Evolutionary conservation across 2,329 filamentous ascomycete species (phyloP).

Genomic region (Paecilomyces niveus): DNA sequence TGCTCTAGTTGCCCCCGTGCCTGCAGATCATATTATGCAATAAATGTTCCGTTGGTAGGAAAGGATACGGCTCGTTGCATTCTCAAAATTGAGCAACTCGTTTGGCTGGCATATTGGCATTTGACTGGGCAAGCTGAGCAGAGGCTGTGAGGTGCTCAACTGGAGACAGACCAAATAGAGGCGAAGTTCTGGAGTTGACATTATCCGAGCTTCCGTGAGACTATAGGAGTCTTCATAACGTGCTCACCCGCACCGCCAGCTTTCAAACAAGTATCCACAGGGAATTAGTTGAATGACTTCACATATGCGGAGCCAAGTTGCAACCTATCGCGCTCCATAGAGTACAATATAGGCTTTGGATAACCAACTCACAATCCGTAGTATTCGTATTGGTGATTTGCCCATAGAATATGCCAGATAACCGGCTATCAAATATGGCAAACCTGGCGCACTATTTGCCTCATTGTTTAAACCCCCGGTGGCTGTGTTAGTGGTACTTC

Average conservation of each 20-base stretch:
- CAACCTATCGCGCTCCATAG: background rate
- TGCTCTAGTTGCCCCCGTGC: background rate
- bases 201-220: too few species aligned
- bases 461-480: background rate
- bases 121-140: background rate
- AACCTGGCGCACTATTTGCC: background rate
- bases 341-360: background rate
- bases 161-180: background rate
- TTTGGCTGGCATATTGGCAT: background rate
- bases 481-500: background rate
- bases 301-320: background rate
- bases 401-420: background rate
- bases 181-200: background rate
- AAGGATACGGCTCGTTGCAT: background rate
- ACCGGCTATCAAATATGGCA: background rate
- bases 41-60: background rate
- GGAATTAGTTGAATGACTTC: background rate
- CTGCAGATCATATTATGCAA: background rate
- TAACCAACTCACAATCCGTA: background rate
- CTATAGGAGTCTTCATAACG: background rate
- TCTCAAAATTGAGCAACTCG: background rate
- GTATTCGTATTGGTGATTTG: too few species aligned
- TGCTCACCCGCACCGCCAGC: background rate
- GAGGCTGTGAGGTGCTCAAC: background rate
- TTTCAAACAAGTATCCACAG: background rate